Base-by-base conservation (phyloP, 805 yeast species). In the Wickerhamiella bombiphila region DNA sequence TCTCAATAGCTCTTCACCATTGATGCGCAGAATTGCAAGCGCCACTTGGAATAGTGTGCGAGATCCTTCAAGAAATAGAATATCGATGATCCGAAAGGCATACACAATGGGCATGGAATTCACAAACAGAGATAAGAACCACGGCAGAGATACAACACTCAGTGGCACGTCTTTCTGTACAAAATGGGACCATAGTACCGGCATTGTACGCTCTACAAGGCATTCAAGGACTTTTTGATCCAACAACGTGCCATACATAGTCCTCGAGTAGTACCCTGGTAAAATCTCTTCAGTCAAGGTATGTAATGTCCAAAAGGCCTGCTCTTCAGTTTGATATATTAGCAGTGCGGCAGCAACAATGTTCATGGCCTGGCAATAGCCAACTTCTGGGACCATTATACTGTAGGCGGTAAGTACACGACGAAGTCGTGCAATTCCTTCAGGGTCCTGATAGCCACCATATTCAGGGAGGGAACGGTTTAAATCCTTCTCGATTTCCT, bases 351-450 rank as follows among this genome's bases (percentile, higher is more conserved):
- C 68, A 3, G 60, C 64, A 11, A 63, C 68, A 36, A 91, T 91
- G 55, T 91, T 91, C 98, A 93, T 91, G 1, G 97, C 98, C 58
- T 91, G 98, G 56, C 99, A 91, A 57, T 91, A 91, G 0, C 99
- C 99, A 19, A 91, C 82, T 30, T 88, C 94, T 0, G 94, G 95
- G 55, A 86, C 85, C 46, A 80, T 81, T 96, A 97, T 91, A 0
- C 95, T 81, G 53, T 86, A 91, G 0, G 95, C 95, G 0, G 93
- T 79, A 41, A 91, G 66, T 0, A 91, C 97, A 43, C 93, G 68
- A 43, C 98, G 68, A 34, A 91, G 66, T 38, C 94, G 65, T 35
- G 66, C 70, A 32, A 91, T 86, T 5, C 99, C 98, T 51, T 81
- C 93, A 4, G 68, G 68, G 6, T 69, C 68, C 56, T 91, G 97